A percentile compares a stretch with the other conserved stretches of the same genome.
Conservation (phyloP, 108 stramenopile genomes). For the Nannochloropsis gaditana region DNA sequence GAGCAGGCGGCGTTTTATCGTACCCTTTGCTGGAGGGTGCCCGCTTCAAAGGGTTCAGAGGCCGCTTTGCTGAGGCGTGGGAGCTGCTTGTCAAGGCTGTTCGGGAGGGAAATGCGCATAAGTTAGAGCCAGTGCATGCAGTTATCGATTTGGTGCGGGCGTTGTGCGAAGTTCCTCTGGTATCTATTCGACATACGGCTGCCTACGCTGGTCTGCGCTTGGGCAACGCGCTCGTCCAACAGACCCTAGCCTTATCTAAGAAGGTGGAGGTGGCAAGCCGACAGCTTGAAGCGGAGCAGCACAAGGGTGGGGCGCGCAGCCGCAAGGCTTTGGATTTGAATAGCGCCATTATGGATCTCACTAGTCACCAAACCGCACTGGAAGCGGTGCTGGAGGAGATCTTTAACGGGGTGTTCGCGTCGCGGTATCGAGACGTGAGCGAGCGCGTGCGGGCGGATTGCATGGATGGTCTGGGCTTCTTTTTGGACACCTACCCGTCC, state of each 20-base stretch:
- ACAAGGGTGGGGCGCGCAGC: not conserved
- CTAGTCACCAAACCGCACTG: not conserved
- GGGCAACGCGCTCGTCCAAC: not conserved
- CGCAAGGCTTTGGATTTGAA: not conserved
- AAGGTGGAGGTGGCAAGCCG: conserved; percentile 17
- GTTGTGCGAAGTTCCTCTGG: not conserved
- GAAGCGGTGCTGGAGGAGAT: conserved; percentile 9
- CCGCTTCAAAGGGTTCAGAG: not conserved
- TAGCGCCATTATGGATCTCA: not conserved
- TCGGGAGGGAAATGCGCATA: not conserved
- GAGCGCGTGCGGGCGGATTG: not conserved
- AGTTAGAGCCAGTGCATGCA: not conserved
- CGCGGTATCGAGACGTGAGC: conserved; percentile 19
- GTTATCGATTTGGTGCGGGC: conserved; percentile 14
- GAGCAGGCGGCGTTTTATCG: not conserved
- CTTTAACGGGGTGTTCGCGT: conserved; percentile 9
- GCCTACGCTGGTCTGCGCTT: not conserved
- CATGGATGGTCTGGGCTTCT: not conserved
- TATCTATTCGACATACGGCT: not conserved
- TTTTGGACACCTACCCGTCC: not conserved
- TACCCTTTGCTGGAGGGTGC: conserved; percentile 19
- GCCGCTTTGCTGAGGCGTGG: not conserved
- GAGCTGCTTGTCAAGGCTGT: conserved; percentile 1
- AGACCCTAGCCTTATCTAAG: not conserved
- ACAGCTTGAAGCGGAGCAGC: conserved; percentile 2